phyloP scores from a whole-genome alignment of 495 filamentous ascomycete species.

The Viridothelium virens region DNA sequence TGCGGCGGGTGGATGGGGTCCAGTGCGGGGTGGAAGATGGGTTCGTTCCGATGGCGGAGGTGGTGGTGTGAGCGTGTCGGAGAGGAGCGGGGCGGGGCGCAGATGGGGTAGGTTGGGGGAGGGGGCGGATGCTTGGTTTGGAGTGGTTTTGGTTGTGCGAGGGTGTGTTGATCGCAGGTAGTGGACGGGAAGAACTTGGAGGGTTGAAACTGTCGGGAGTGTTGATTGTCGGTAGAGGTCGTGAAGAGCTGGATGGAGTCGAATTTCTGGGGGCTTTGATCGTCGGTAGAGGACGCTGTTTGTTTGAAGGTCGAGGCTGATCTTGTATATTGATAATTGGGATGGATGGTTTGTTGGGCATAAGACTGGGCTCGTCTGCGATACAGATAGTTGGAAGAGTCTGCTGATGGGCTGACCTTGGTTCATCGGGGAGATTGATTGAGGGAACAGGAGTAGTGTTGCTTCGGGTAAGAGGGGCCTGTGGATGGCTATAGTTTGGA shows the following conservation, averaged over 20 bases:
- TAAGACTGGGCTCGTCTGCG: constrained; percentile 26
- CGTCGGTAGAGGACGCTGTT: constrained; percentile 23
- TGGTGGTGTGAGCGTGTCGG: constrained; percentile 18
- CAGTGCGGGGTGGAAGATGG: constrained; percentile 40
- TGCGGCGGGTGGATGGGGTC: constrained; percentile 46
- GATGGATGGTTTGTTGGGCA: constrained; percentile 31
- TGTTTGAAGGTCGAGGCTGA: constrained; percentile 19
- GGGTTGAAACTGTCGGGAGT: constrained; percentile 42
- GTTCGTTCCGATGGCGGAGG: constrained; percentile 33
- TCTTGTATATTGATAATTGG: constrained; percentile 49
- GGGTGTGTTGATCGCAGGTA: constrained; percentile 42
- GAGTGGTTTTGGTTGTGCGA: constrained; percentile 18
- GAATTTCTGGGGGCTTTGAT: constrained; percentile 19
- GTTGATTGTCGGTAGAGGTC: constrained; percentile 53
- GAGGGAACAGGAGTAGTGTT: constrained; percentile 26
- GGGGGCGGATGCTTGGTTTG: constrained; percentile 7
- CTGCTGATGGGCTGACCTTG: constrained; percentile 11
- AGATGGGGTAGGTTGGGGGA: constrained; percentile 15
- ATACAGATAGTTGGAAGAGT: constrained; percentile 33
- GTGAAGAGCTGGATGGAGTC: background rate
- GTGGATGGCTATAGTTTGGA: constrained; percentile 5
- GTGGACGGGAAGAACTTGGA: constrained; percentile 27
- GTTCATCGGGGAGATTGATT: constrained; percentile 29
- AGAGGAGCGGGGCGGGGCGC: background rate
- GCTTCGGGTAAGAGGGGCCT: constrained; percentile 1